Base-by-base conservation (phyloP, 106 monocot genomes). In the Dendrobium chrysotoxum region DNA sequence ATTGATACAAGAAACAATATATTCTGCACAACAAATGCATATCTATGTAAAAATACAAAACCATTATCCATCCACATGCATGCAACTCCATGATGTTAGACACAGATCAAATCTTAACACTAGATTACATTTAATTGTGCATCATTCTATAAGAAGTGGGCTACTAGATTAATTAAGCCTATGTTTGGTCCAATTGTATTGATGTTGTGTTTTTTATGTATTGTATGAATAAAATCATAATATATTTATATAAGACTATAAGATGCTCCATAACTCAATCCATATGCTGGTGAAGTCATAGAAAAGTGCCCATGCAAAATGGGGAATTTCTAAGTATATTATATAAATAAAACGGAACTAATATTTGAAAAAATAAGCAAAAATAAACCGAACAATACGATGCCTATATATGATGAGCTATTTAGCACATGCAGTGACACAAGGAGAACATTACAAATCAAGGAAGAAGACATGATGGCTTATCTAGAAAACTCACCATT, bases 401-500 rank as follows among this genome's bases (percentile, higher is more conserved):
- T 13, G 57, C 57, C 57, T 18, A 5, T 57, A 57, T 3, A 57
- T 57, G 2, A 18, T 4, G 57, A 16, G 15, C 15, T 13, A 57
- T 57, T 18, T 57, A 16, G 5, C 16, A 4, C 21, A 4, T 18
- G 18, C 16, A 57, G 57, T 57, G 4, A 57, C 13, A 57, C 15
- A 17, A 57, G 18, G 10, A 57, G 11, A 61, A 61, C n/a, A 61
- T 57, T 4, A 23, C 23, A 61, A 5, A 25, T 23, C 28, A 30
- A 20, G 12, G 12, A 68, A 68, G 17, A 68, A 28, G 30, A 21
- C 17, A 68, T 68, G 28, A 68, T 38, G 1, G 20, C 40, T 75
- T 26, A 45, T 75, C 45, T 75, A 25, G 75, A 45, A 46, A 67
- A 28, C 80, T 70, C 17, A 80, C 80, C 80, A 80, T 80, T 47